Base-by-base conservation (phyloP, 257 asterid species). In the Solanum appendiculatum region DNA sequence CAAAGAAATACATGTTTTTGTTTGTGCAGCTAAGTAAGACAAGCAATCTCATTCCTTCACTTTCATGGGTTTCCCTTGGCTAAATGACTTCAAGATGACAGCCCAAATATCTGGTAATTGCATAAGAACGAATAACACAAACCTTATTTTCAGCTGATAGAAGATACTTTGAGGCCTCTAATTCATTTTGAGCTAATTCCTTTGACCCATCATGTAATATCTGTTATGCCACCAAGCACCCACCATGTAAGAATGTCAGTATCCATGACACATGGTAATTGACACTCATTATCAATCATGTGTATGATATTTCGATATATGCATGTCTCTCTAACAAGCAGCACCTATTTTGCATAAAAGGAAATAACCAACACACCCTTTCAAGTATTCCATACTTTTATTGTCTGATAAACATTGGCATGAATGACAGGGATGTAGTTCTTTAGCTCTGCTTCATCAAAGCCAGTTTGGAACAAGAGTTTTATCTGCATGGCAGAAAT, bases 391-490 rank as follows among this genome's bases (percentile, higher is more conserved):
- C 99, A 64, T 97, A 97, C 99, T 96, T 97, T 95, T 94, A 96
- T 97, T 90, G 99, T 95, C 98, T 97, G 99, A 92, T 95, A 97
- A 82, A 97, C 94, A 91, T 97, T 97, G 96, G 99, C 99, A 90
- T 97, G 98, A 92, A 97, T 92, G 95, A 96, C 98, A 15, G 98
- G 97, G 88, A 91, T 91, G 88, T 96, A 97, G 94, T 95, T 91
- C 93, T 92, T 95, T 69, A 97, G 94, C 92, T 97, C 99, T 86
- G 95, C 92, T 86, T 97, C 99, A 86, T 97, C 98, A 90, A 97
- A 97, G 72, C 99, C 99, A 86, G 98, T 94, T 91, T 96, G 99
- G 90, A 97, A 97, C 78, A 96, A 87, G 85, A 97, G 98, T 90
- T 97, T 97, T 91, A 97, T 97, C 99, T 97, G 98, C 95, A 91